These are phyloP conservation scores for Skeletonema costatum DNA, from an alignment of 108 stramenopile species.

Conservation along the genomic window DNA sequence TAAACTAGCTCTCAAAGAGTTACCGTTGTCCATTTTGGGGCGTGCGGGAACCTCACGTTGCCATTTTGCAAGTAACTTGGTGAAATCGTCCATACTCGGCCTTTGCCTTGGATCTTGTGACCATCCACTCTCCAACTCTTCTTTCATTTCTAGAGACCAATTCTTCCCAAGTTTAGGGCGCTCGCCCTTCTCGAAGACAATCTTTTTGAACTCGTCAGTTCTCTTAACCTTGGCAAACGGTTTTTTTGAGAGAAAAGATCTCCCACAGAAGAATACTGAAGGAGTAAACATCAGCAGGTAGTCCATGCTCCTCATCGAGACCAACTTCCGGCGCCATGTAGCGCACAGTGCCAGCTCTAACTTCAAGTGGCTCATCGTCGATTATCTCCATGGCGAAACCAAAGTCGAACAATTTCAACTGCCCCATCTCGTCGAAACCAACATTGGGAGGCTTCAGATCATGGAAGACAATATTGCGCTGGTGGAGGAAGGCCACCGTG, in stretches of 20 bases:
- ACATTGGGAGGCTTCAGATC: conserved; percentile 80
- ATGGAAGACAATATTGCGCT: conserved; percentile 60
- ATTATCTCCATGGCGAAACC: conserved; percentile 48
- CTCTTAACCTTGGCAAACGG: conserved; percentile 56
- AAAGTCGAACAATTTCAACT: conserved; percentile 82
- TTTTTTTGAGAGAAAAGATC: conserved; percentile 60
- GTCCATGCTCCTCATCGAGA: conserved; percentile 22
- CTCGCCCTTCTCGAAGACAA: conserved; percentile 59
- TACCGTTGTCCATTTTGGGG: neutral
- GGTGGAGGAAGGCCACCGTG: conserved; percentile 1
- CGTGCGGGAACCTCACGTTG: neutral
- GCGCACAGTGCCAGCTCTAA: conserved; percentile 33
- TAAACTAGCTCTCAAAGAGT: neutral
- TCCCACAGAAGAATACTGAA: conserved; percentile 74
- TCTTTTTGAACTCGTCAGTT: conserved; percentile 14
- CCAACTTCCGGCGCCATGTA: conserved; percentile 53
- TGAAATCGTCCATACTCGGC: conserved; percentile 52
- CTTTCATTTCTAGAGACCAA: conserved; percentile 66
- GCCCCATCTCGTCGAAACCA: conserved; percentile 58
- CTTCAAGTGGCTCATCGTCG: conserved; percentile 14
- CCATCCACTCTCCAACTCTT: conserved; percentile 71
- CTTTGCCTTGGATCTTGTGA: conserved; percentile 34
- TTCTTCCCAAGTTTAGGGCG: conserved; percentile 56
- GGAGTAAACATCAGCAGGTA: conserved; percentile 70
- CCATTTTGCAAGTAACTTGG: conserved; percentile 14